These are phyloP conservation scores for Striga asiatica DNA, from an alignment of 257 asterid genomes.

Conservation along the genomic window DNA sequence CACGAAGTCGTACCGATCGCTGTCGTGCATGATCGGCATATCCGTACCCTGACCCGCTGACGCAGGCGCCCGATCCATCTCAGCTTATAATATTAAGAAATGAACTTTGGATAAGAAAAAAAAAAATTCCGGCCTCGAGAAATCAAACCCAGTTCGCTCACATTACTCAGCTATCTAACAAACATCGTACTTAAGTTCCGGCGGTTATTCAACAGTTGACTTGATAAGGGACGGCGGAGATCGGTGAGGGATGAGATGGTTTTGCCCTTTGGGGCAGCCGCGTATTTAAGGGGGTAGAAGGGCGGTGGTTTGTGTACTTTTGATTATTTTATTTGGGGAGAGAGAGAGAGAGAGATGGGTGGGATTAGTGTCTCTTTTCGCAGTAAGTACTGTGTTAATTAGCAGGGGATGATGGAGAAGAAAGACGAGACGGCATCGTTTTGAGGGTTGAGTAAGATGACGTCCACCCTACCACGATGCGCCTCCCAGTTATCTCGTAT, in stretches of 20 bases:
- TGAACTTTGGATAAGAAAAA: neutral
- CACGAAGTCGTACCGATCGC: slow-evolving; percentile 76
- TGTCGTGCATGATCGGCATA: slow-evolving; percentile 93
- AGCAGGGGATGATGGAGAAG: too few species aligned
- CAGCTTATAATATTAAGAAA: neutral
- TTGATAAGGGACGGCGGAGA: slow-evolving; percentile 2
- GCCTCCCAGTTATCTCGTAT: too few species aligned
- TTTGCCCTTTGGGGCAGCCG: slow-evolving; percentile 3
- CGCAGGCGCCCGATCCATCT: slow-evolving; percentile 61
- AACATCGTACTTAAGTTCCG: slow-evolving; percentile 5
- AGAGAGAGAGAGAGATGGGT: too few species aligned
- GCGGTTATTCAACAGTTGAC: neutral
- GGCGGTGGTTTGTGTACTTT: too few species aligned
- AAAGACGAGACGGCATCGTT: too few species aligned
- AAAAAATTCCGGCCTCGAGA: too few species aligned
- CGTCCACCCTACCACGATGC: too few species aligned
- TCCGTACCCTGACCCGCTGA: slow-evolving; percentile 53
- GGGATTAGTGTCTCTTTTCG: too few species aligned
- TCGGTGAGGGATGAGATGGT: slow-evolving; percentile 11
- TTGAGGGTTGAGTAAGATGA: too few species aligned
- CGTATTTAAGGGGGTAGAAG: too few species aligned
- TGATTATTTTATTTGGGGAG: too few species aligned
- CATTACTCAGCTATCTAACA: neutral
- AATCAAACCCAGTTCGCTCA: slow-evolving; percentile 6
- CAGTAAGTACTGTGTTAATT: too few species aligned